Evolutionary conservation across 2,329 filamentous ascomycete genomes (phyloP).

Genomic region (Sarocladium brachiariae): DNA sequence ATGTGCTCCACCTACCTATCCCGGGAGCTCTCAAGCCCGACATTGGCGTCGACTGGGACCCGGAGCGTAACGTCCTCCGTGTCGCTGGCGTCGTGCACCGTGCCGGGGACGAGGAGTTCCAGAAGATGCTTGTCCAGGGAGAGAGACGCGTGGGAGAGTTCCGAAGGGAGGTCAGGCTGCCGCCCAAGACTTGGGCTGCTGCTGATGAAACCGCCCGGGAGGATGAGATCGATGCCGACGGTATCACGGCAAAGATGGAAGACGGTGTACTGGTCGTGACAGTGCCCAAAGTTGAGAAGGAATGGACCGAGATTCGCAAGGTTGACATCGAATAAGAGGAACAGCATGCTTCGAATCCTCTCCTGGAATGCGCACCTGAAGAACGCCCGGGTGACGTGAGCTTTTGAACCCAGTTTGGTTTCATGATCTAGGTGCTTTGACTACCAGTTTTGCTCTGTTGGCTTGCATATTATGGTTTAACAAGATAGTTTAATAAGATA

Average conservation of each 20-base stretch:
- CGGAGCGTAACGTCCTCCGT: constrained; percentile 56
- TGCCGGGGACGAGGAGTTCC: constrained; percentile 61
- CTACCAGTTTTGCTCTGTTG: no score
- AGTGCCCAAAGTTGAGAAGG: constrained; percentile 63
- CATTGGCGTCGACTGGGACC: constrained; percentile 69
- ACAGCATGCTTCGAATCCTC: neutral
- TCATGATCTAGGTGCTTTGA: no score
- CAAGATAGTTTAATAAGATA: neutral
- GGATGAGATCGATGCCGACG: constrained; percentile 53
- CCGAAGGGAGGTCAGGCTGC: constrained; percentile 61
- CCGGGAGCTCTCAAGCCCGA: constrained; percentile 77
- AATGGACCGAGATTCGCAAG: constrained; percentile 51
- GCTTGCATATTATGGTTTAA: neutral
- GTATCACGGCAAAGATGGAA: constrained; percentile 69
- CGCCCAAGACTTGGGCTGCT: constrained; percentile 22
- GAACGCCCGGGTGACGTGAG: no score
- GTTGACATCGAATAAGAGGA: constrained; percentile 41
- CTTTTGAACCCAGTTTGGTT: no score
- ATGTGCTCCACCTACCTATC: constrained; percentile 67
- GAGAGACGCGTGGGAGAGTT: constrained; percentile 71
- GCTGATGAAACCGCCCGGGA: constrained; percentile 37
- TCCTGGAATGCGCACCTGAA: no score
- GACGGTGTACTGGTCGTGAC: constrained; percentile 71
- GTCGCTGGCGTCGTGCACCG: constrained; percentile 68
- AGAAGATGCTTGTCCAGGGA: constrained; percentile 54